Evolutionary conservation across 495 filamentous ascomycete genomes (phyloP).

Genomic region (Hypoxylon cercidicola): DNA sequence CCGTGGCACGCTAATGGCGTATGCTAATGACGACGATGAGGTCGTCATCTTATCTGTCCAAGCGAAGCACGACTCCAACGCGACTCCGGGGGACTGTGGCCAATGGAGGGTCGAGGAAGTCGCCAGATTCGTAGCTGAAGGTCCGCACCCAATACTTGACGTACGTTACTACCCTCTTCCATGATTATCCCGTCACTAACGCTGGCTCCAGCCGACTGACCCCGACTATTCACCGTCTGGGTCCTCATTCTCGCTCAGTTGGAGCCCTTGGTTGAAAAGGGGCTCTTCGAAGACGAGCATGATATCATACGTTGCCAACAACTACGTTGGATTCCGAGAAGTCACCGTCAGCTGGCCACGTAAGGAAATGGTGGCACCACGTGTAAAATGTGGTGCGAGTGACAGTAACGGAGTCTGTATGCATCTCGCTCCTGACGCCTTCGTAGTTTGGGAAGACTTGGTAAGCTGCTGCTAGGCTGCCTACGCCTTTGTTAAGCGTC

Average conservation of each 20-base stretch:
- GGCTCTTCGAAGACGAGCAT: slow-evolving; percentile 46
- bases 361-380: slow-evolving; percentile 35
- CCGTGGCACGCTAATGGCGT: slow-evolving; percentile 52
- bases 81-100: slow-evolving; percentile 37
- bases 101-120: slow-evolving; percentile 56
- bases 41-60: slow-evolving; percentile 56
- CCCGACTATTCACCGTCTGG: slow-evolving; percentile 53
- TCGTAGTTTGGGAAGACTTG: slow-evolving; percentile 58
- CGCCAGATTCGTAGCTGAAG: slow-evolving; percentile 52
- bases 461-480: slow-evolving; percentile 38
- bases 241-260: slow-evolving; percentile 58
- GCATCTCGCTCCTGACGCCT: slow-evolving; percentile 54
- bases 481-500: background rate
- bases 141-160: slow-evolving; percentile 51
- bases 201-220: slow-evolving; percentile 38
- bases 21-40: slow-evolving; percentile 55
- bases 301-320: slow-evolving; percentile 52
- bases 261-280: slow-evolving; percentile 54
- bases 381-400: slow-evolving; percentile 40
- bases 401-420: slow-evolving; percentile 54
- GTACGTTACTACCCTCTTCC: slow-evolving; percentile 38
- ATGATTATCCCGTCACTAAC: slow-evolving; percentile 10
- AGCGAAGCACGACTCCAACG: slow-evolving; percentile 32
- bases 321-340: slow-evolving; percentile 58
- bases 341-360: slow-evolving; percentile 46